Conservation (phyloP, 805 yeast genomes). For the Candida methanosorbosa region DNA sequence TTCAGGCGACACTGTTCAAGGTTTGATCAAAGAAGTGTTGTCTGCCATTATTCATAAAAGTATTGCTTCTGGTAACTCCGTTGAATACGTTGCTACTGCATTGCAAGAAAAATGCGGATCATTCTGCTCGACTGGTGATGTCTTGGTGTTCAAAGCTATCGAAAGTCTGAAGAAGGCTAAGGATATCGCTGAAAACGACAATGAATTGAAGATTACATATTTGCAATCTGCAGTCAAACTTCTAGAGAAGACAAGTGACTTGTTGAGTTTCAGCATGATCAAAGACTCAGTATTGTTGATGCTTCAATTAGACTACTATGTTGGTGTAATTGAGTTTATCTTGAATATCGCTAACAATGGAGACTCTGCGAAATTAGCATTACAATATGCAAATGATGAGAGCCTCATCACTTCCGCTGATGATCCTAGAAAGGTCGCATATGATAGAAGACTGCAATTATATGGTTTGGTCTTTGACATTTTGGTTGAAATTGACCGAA, state of each 20-base stretch:
- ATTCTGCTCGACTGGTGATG: slow-evolving; percentile 91
- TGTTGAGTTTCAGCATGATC: slow-evolving; percentile 68
- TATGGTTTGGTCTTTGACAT: slow-evolving; percentile 72
- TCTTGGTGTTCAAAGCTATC: slow-evolving; percentile 85
- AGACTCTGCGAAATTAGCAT: slow-evolving; percentile 53
- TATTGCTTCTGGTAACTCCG: slow-evolving; percentile 85
- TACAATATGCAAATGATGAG: slow-evolving; percentile 37
- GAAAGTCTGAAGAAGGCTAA: slow-evolving; percentile 87
- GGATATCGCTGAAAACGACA: slow-evolving; percentile 61
- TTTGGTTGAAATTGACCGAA: slow-evolving; percentile 60
- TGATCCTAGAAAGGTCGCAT: slow-evolving; percentile 43
- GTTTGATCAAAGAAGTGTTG: slow-evolving; percentile 74
- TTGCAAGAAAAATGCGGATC: slow-evolving; percentile 91
- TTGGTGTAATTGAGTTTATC: slow-evolving; percentile 80
- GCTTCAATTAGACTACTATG: slow-evolving; percentile 67
- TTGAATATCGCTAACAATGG: slow-evolving; percentile 65
- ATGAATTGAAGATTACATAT: slow-evolving; percentile 56
- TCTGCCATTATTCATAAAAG: slow-evolving; percentile 85
- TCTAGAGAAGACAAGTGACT: slow-evolving; percentile 72
- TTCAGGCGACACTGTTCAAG: slow-evolving; percentile 41
- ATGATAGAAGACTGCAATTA: slow-evolving; percentile 44
- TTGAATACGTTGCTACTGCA: slow-evolving; percentile 80
- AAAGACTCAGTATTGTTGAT: slow-evolving; percentile 74
- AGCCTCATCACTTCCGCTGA: slow-evolving; percentile 11
- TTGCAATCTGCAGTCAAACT: slow-evolving; percentile 67